Percentiles rank a stretch among this genome's conserved stretches.
These are phyloP conservation scores for Zoysia japonica DNA, from an alignment of 176 grass and related monocot species.

Conservation along the genomic window DNA sequence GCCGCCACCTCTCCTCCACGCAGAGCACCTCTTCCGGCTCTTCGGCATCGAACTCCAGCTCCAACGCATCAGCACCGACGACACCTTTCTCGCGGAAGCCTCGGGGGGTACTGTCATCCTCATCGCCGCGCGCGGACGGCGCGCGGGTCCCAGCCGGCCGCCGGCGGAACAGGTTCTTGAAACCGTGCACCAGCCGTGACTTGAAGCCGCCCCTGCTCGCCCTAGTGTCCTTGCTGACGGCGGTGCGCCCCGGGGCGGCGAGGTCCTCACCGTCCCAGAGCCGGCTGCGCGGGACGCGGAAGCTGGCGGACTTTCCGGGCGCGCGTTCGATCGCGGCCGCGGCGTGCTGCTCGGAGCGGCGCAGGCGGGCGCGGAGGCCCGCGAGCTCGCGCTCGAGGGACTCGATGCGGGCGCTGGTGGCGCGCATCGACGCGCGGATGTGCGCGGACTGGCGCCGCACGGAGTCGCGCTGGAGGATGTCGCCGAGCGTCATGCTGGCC, in stretches of 20 bases:
- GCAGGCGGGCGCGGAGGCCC: conserved; percentile 56
- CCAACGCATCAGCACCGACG: background rate
- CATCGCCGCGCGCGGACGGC: conserved; percentile 32
- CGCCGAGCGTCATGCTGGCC: conserved; percentile 61
- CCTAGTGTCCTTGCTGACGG: conserved; percentile 33
- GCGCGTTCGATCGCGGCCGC: conserved; percentile 22
- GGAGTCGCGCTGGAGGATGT: conserved; percentile 84
- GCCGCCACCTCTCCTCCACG: conserved; percentile 42
- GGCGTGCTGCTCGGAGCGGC: conserved; percentile 52
- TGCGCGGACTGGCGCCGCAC: conserved; percentile 63
- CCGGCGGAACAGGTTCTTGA: conserved; percentile 73
- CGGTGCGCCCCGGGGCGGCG: conserved; percentile 15
- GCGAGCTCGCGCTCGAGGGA: conserved; percentile 76
- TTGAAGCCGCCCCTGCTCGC: conserved; percentile 38
- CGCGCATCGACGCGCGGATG: conserved; percentile 74
- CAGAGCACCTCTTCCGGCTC: conserved; percentile 3
- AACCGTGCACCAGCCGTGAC: conserved; percentile 67
- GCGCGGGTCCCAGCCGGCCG: conserved; percentile 7
- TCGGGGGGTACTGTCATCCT: background rate
- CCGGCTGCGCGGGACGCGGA: conserved; percentile 55
- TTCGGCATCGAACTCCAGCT: conserved; percentile 7
- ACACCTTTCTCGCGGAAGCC: conserved; percentile 22
- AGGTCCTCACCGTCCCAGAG: conserved; percentile 56
- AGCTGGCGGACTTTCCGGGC: conserved; percentile 55
- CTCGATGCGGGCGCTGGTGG: conserved; percentile 67